Evolutionary conservation across 129 eudicot genomes (phyloP).

Genomic region (Chrysanthemum makinoi): DNA sequence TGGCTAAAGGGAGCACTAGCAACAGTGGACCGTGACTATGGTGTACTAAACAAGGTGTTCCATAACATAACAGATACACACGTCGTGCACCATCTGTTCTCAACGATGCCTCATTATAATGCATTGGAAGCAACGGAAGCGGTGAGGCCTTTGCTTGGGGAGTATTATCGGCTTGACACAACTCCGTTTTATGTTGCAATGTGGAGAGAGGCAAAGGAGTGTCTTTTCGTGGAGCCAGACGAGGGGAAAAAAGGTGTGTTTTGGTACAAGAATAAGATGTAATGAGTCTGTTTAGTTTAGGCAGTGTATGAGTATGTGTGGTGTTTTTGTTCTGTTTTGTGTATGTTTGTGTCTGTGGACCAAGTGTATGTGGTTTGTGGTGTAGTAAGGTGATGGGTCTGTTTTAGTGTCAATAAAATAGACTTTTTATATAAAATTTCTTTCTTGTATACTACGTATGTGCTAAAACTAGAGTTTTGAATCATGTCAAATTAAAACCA

Average conservation of each 20-base stretch:
- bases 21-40: constrained; percentile 54
- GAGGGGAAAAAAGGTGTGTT: constrained; percentile 34
- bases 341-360: not conserved
- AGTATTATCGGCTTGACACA: constrained; percentile 44
- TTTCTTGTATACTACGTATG: no score
- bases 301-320: not conserved
- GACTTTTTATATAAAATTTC: not conserved
- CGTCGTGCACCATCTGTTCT: constrained; percentile 52
- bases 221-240: constrained; percentile 46
- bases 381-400: constrained; percentile 17
- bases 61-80: constrained; percentile 57
- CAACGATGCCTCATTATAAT: constrained; percentile 62
- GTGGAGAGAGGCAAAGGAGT: constrained; percentile 46
- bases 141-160: constrained; percentile 39
- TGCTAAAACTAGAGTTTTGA: no score
- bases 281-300: constrained; percentile 5
- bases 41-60: constrained; percentile 54
- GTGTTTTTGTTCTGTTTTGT: constrained; percentile 2
- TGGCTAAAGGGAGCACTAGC: constrained; percentile 65
- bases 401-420: constrained; percentile 7
- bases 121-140: constrained; percentile 48
- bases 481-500: no score
- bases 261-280: constrained; percentile 46
- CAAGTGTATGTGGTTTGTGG: constrained; percentile 6
- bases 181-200: constrained; percentile 41